Conservation (phyloP, 2,329 filamentous ascomycete species). For the Helotiales sp. region DNA sequence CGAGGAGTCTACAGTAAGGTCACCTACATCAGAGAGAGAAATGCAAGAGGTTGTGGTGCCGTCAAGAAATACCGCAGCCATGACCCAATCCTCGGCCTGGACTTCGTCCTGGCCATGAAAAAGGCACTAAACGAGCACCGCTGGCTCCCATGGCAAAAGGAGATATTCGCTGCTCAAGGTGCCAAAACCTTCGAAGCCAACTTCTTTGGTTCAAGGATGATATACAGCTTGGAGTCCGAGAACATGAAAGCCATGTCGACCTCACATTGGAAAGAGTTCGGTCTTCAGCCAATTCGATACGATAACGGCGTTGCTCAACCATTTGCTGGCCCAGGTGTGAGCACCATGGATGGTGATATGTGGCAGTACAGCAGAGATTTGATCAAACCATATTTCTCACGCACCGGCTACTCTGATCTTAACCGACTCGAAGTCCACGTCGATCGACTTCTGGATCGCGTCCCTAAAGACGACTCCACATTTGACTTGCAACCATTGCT, state of each 20-base stretch:
- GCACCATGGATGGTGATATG: slow-evolving; percentile 54
- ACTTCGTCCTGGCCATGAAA: too few relatives aligned
- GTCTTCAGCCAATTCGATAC: slow-evolving; percentile 48
- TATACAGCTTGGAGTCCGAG: slow-evolving; percentile 56
- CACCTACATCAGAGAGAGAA: too few relatives aligned
- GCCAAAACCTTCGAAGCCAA: not conserved
- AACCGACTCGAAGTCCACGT: slow-evolving; percentile 56
- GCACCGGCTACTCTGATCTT: slow-evolving; percentile 52
- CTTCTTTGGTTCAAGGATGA: slow-evolving; percentile 41
- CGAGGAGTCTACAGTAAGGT: too few relatives aligned
- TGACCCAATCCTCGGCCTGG: too few relatives aligned
- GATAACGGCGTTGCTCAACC: slow-evolving; percentile 48
- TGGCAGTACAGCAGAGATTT: slow-evolving; percentile 57
- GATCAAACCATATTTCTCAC: slow-evolving; percentile 57
- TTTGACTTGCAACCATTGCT: slow-evolving; percentile 62
- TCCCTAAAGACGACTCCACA: slow-evolving; percentile 57
- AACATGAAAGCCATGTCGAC: slow-evolving; percentile 60
- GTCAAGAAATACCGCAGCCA: too few relatives aligned
- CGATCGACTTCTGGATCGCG: slow-evolving; percentile 49
- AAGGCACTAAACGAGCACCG: too few relatives aligned
- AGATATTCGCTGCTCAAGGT: too few relatives aligned
- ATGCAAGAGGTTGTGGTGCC: too few relatives aligned
- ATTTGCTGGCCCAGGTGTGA: slow-evolving; percentile 59
- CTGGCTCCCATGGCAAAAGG: too few relatives aligned
- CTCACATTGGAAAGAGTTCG: slow-evolving; percentile 57